phyloP scores from a whole-genome alignment of 2,329 filamentous ascomycete species.

The Epichloe aotearoae region DNA sequence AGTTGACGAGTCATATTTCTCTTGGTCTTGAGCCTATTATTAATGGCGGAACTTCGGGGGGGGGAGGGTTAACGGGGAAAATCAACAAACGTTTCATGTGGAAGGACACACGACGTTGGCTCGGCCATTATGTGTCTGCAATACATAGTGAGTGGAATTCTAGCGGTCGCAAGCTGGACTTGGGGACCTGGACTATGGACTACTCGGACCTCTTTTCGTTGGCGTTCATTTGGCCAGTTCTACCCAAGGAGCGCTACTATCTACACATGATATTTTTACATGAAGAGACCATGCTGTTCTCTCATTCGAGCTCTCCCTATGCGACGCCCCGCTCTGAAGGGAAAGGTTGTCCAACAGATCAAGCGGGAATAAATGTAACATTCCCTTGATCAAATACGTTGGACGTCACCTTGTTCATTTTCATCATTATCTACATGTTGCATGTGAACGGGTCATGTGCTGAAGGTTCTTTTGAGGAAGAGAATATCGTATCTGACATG shows the following conservation, averaged over 20 bases:
- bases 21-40: not conserved
- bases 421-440: not conserved
- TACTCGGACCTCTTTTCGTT: too few relatives aligned
- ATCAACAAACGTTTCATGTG: not conserved
- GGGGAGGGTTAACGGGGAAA: not conserved
- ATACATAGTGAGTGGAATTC: not conserved
- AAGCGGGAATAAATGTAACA: too few relatives aligned
- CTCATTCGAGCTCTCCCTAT: too few relatives aligned
- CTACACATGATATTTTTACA: too few relatives aligned
- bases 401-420: too few relatives aligned
- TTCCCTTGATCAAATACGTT: too few relatives aligned
- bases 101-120: not conserved
- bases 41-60: not conserved
- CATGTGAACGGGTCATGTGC: not conserved
- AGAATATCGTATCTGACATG: not conserved
- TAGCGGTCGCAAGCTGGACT: not conserved
- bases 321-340: too few relatives aligned
- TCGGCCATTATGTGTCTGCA: not conserved
- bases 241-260: too few relatives aligned
- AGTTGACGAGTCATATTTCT: slow-evolving; percentile 3
- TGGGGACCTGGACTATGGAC: not conserved
- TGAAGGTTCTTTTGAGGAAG: not conserved
- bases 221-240: too few relatives aligned
- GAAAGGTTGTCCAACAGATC: too few relatives aligned
- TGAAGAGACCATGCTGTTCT: too few relatives aligned